phyloP scores from a whole-genome alignment of 345 rosid genomes.

The Atalantia buxifolia region DNA sequence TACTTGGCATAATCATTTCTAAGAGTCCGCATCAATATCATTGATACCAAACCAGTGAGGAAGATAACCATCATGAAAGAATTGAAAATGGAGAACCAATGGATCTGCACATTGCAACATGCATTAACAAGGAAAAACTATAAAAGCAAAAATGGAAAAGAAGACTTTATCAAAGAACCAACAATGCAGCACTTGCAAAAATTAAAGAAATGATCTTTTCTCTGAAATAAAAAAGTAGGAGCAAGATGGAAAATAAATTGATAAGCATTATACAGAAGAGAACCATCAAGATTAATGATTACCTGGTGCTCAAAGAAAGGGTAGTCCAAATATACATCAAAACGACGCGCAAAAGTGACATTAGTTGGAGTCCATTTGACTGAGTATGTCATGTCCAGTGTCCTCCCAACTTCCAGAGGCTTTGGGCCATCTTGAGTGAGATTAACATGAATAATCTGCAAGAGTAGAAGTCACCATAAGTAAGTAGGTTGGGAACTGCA shows the following conservation, averaged over 20 bases:
- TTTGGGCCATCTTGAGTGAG: conserved; percentile 77
- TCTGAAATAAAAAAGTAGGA: not conserved
- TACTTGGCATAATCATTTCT: conserved; percentile 95
- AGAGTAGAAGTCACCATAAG: conserved; percentile 5
- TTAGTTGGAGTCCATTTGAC: conserved; percentile 71
- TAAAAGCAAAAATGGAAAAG: not conserved
- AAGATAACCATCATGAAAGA: conserved; percentile 99
- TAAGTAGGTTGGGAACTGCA: not conserved
- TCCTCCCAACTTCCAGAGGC: conserved; percentile 63
- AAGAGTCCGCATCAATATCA: conserved; percentile 95
- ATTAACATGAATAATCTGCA: conserved; percentile 86
- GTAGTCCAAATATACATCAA: conserved; percentile 88
- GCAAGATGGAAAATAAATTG: not conserved
- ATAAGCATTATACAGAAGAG: not conserved
- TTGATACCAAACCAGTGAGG: conserved; percentile 94
- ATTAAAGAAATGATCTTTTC: not conserved
- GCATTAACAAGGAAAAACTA: conserved; percentile 1
- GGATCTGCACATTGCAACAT: conserved; percentile 56
- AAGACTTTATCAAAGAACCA: not conserved
- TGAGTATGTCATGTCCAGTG: conserved; percentile 77
- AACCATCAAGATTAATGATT: conserved; percentile 4
- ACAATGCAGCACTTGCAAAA: not conserved
- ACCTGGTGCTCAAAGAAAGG: conserved; percentile 99
- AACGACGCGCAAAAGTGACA: conserved; percentile 79
- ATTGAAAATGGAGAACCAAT: conserved; percentile 96